Base-by-base conservation (phyloP, 805 yeast species). In the Kockiozyma suomiensis region DNA sequence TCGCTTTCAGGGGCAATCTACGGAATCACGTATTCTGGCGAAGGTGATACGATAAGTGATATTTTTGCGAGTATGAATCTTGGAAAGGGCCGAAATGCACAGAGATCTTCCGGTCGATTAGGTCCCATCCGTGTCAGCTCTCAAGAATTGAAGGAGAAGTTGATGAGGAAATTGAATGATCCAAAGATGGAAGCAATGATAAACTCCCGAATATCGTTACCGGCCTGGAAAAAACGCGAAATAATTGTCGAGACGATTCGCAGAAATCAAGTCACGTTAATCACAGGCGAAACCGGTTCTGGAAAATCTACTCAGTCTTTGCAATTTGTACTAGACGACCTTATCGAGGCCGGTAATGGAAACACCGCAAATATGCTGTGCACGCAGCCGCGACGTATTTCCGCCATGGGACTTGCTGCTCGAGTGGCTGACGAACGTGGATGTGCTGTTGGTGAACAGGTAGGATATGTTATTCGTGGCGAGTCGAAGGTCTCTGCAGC, bases 281-380 rank as follows among this genome's bases (percentile, higher is more conserved):
- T 93, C 38, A 93, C 98, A 1, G 99, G 98, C 72, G 99, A 94
- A 72, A 93, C 98, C 0, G 98, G 98, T 68, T 92, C 97, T 0
- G 98, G 98, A 67, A 93, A 93, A 70, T 90, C 97, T 0, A 93
- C 99, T 0, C 99, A 93, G 71, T 84, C 90, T 4, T 97, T 90
- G 4, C 99, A 93, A 72, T 93, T 91, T 66, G 77, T 93, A 21
- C 74, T 93, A 17, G 98, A 93, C 71, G 78, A 84, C 41, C 69
- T 89, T 59, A 69, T 74, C 0, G 58, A 51, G 17, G 78, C 82
- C 50, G 48, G 74, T 0, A 70, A 74, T 12, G 81, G 81, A 0
- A 71, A 72, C 10, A 82, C 82, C 62, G 85, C 79, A 63, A 72
- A 75, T 25, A 87, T 93, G 3, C 76, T 93, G 0, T 91, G 97